A percentile compares a stretch with the other conserved stretches of the same genome.
Conservation (phyloP, 1,284 basidiomycete species). For the Cryptococcus maquisensis region DNA sequence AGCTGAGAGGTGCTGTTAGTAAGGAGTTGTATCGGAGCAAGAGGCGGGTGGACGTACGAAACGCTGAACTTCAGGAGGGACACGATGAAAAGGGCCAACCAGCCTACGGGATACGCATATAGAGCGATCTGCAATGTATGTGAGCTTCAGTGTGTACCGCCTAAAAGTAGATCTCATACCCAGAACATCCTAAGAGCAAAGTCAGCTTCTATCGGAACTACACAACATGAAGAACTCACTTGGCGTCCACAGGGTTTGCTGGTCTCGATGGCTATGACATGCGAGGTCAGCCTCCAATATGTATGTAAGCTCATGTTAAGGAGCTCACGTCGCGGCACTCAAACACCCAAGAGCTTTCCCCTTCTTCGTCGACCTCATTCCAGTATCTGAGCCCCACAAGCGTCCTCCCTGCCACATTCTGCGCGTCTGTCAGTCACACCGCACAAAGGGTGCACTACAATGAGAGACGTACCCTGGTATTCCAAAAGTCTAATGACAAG, state of each 20-base stretch:
- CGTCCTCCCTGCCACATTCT: conserved; percentile 88
- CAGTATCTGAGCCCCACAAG: conserved; percentile 89
- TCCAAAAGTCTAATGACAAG: conserved; percentile 95
- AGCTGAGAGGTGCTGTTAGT: conserved; percentile 47
- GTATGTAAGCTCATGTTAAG: neutral
- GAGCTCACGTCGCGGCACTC: conserved; percentile 78
- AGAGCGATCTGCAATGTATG: conserved; percentile 63
- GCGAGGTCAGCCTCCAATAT: neutral
- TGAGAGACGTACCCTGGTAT: conserved; percentile 65
- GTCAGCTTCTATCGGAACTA: neutral
- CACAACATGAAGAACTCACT: conserved; percentile 52
- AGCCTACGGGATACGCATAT: conserved; percentile 82
- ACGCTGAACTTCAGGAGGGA: conserved; percentile 82
- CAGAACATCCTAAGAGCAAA: conserved; percentile 72
- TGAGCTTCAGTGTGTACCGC: neutral
- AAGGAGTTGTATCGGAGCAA: neutral
- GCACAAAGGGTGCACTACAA: neutral
- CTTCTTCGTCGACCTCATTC: conserved; percentile 96
- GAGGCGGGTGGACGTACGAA: conserved; percentile 55
- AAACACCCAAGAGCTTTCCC: conserved; percentile 93
- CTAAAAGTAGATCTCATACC: conserved; percentile 52
- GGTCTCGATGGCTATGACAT: conserved; percentile 71
- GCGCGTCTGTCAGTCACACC: conserved; percentile 4
- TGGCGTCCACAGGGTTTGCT: conserved; percentile 83
- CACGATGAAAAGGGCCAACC: conserved; percentile 78